These are phyloP conservation scores for Colletotrichum salicis DNA, from an alignment of 2,329 filamentous ascomycete species.

Conservation along the genomic window DNA sequence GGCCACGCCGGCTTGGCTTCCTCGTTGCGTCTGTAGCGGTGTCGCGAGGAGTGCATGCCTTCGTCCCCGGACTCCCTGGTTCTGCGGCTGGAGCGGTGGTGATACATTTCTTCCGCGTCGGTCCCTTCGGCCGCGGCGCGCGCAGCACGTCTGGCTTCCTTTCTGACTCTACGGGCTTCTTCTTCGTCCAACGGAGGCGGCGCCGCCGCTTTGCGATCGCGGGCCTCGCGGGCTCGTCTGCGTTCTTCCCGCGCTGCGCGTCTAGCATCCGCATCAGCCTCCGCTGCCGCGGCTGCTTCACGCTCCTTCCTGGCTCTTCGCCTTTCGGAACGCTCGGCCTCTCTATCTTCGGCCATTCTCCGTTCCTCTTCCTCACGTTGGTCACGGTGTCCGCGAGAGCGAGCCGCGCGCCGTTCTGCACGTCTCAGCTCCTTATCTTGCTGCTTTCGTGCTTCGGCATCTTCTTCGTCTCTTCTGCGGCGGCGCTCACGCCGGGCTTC, in stretches of 20 bases:
- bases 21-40: slow-evolving; percentile 44
- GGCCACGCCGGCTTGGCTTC: slow-evolving; percentile 61
- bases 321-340: slow-evolving; percentile 61
- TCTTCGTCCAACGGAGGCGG: slow-evolving; percentile 55
- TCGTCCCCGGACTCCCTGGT: slow-evolving; percentile 56
- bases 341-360: slow-evolving; percentile 59
- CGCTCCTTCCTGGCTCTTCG: slow-evolving; percentile 60
- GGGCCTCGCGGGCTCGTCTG: slow-evolving; percentile 55
- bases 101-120: slow-evolving; percentile 50
- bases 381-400: slow-evolving; percentile 34
- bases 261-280: slow-evolving; percentile 60
- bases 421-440: slow-evolving; percentile 70
- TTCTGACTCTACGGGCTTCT: slow-evolving; percentile 63
- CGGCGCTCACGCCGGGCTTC: slow-evolving; percentile 66
- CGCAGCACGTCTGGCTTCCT: slow-evolving; percentile 61
- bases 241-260: slow-evolving; percentile 59
- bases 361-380: slow-evolving; percentile 62
- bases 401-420: slow-evolving; percentile 62
- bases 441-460: slow-evolving; percentile 60
- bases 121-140: slow-evolving; percentile 44
- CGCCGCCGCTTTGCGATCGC: slow-evolving; percentile 41
- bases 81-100: slow-evolving; percentile 52
- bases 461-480: slow-evolving; percentile 65
- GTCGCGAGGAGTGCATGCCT: slow-evolving; percentile 53
- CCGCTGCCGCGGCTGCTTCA: slow-evolving; percentile 55